Evolutionary conservation across 768 basidiomycete genomes (phyloP).

Genomic region (Auriscalpium microsporum): DNA sequence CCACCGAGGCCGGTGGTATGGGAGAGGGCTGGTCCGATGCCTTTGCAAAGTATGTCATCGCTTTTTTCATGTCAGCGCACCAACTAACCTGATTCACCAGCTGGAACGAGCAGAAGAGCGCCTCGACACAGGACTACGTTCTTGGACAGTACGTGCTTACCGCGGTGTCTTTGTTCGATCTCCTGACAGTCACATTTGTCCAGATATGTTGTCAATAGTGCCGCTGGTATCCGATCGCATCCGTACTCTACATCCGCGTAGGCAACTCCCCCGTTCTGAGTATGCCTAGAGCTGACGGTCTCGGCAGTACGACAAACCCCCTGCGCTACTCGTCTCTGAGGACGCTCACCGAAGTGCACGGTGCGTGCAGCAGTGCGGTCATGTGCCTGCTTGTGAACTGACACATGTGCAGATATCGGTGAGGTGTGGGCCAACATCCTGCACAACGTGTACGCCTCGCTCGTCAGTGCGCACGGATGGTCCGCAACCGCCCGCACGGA

Average conservation of each 20-base stretch:
- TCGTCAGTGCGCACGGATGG: conserved; percentile 21
- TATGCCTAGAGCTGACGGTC: background rate
- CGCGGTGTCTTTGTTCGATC: no score
- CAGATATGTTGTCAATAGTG: conserved; percentile 33
- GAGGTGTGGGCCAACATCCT: no score
- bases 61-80: background rate
- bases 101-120: conserved; percentile 31
- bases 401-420: conserved; percentile 34
- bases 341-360: conserved; percentile 36
- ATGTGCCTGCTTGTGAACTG: background rate
- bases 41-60: conserved; percentile 17
- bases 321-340: conserved; percentile 33
- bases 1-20: conserved; percentile 55
- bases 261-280: conserved; percentile 16
- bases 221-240: conserved; percentile 45
- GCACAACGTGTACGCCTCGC: conserved; percentile 25
- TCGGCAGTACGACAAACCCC: conserved; percentile 29
- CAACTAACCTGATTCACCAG: conserved; percentile 9
- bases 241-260: conserved; percentile 49
- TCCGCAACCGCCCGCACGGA: conserved; percentile 31
- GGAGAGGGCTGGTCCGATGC: conserved; percentile 63
- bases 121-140: conserved; percentile 25
- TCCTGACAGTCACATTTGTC: no score
- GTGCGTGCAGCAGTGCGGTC: conserved; percentile 20
- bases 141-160: conserved; percentile 35